Evolutionary conservation across 2,329 filamentous ascomycete species (phyloP).

Genomic region (Orbilia javanica): DNA sequence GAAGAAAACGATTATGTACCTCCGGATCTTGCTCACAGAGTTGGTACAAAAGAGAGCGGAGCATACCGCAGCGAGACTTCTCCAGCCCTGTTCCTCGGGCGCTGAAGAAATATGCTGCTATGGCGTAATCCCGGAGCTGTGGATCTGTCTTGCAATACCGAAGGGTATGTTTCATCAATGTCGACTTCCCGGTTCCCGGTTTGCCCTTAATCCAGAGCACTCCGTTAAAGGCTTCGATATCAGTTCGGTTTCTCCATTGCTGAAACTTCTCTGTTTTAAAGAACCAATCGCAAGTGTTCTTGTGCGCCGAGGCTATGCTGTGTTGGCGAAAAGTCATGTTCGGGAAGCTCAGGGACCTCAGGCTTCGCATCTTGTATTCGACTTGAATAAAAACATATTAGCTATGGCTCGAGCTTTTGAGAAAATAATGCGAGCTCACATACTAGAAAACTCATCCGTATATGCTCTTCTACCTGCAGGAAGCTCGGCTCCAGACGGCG

Average conservation of each 20-base stretch:
- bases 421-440: no score
- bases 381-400: no score
- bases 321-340: conserved; percentile 58
- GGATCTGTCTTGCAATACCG: conserved; percentile 6
- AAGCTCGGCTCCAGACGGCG: no score
- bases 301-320: conserved; percentile 48
- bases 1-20: conserved; percentile 16
- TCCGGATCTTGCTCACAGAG: conserved; percentile 45
- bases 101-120: conserved; percentile 61
- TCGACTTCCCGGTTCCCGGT: conserved; percentile 62
- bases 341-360: conserved; percentile 21
- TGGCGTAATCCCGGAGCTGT: conserved; percentile 37
- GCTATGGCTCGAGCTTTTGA: no score
- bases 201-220: conserved; percentile 63
- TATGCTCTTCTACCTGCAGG: not conserved
- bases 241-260: conserved; percentile 52
- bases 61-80: conserved; percentile 59
- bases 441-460: not conserved
- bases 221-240: conserved; percentile 56
- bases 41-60: conserved; percentile 60
- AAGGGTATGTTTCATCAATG: conserved; percentile 61
- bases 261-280: conserved; percentile 58
- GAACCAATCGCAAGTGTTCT: conserved; percentile 61
- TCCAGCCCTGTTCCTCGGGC: conserved; percentile 59
- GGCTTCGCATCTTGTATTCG: not conserved